Conservation (phyloP, 169 alveolate species). For the Besnoitia besnoiti region DNA sequence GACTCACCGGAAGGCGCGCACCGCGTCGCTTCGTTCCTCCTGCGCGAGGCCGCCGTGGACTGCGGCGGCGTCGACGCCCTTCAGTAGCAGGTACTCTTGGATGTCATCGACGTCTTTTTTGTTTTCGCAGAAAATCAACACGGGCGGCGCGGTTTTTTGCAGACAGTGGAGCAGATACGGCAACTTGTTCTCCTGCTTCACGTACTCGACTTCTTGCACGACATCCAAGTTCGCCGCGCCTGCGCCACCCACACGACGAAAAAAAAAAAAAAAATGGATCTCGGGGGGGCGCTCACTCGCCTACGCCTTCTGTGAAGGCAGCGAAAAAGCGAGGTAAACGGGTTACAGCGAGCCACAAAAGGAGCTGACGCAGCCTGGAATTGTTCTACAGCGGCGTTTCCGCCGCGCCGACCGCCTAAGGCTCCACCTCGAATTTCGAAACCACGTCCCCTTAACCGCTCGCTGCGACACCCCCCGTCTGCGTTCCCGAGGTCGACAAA, state of each 20-base stretch:
- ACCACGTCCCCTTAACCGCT: no score
- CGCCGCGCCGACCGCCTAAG: no score
- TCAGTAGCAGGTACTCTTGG: slow-evolving; percentile 89
- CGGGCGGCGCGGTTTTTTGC: slow-evolving; percentile 96
- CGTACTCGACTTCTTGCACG: slow-evolving; percentile 92
- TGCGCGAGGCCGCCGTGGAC: slow-evolving; percentile 93
- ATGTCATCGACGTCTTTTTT: slow-evolving; percentile 95
- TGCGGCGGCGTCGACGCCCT: slow-evolving; percentile 90
- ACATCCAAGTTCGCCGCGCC: slow-evolving; percentile 94
- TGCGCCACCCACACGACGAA: neutral
- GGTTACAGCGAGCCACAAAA: neutral
- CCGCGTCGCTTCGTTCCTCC: slow-evolving; percentile 87
- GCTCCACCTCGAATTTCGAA: no score
- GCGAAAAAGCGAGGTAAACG: slow-evolving; percentile 8
- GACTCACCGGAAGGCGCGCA: slow-evolving; percentile 80
- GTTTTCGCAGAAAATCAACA: slow-evolving; percentile 93
- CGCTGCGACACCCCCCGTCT: no score
- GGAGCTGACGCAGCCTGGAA: neutral
- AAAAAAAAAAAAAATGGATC: neutral
- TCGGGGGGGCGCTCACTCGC: neutral
- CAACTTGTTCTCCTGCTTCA: slow-evolving; percentile 91
- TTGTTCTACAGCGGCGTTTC: no score
- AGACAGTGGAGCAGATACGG: slow-evolving; percentile 87
- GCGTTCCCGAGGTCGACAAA: no score
- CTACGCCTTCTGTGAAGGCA: neutral